These are phyloP conservation scores for Carex parvula DNA, from an alignment of 176 grass and related monocot genomes.

Conservation along the genomic window DNA sequence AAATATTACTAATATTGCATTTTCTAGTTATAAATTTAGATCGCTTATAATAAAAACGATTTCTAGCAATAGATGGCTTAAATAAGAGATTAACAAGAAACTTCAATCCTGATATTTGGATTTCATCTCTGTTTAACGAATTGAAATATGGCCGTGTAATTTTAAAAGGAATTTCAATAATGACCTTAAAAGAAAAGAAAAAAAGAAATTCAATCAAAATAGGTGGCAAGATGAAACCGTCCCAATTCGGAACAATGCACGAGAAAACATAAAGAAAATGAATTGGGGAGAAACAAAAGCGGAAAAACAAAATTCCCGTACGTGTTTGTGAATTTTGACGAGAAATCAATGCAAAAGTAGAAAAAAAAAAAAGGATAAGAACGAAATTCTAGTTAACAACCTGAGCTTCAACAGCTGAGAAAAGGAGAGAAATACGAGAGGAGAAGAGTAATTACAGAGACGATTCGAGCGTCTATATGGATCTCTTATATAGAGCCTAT, in stretches of 20 bases:
- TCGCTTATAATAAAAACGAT: background rate
- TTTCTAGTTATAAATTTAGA: background rate
- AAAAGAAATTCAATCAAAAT: background rate
- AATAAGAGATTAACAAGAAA: background rate
- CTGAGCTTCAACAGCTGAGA: background rate
- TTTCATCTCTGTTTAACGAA: background rate
- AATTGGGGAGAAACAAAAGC: background rate
- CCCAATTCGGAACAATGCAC: background rate
- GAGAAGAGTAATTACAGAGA: background rate
- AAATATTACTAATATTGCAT: background rate
- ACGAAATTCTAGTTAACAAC: background rate
- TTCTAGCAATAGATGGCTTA: background rate
- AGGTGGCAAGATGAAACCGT: background rate
- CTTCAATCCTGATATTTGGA: background rate
- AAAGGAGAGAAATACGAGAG: background rate
- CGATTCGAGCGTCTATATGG: background rate
- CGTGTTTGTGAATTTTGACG: background rate
- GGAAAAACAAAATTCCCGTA: background rate
- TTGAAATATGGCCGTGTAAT: background rate
- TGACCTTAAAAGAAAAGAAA: background rate
- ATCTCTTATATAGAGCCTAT: background rate
- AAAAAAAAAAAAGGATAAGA: background rate
- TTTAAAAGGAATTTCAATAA: background rate
- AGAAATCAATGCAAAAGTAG: background rate
- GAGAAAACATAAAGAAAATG: background rate